Evolutionary conservation across 768 basidiomycete genomes (phyloP), one percentile per base, ranked within the genome.

Genomic region (Trametes punicea): DNA sequence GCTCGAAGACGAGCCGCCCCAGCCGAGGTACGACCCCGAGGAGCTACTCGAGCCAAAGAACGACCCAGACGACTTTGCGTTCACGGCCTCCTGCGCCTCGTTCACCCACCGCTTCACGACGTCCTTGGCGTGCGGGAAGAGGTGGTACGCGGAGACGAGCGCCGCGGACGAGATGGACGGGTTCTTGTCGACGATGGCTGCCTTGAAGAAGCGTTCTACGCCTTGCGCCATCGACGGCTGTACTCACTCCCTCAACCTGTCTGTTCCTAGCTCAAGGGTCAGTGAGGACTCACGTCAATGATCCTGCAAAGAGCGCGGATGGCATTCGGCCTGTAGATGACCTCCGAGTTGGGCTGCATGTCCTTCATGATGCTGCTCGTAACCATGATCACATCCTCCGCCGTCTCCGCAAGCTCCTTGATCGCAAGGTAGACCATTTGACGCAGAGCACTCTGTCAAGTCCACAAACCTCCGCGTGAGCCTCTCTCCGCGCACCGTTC

Each of bases 321-420:
- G 15, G 97, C 90, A 71, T 99, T 99, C 29, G 97, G 92, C 51
- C 97, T 82, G 73, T 99, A 99, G 59, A 99, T 93, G 66, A 98
- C 96, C 73, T 99, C 97, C 46, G 93, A 88, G 69, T 97, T 98
- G 51, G 95, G 90, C 67, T 99, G 97, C 93, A 98, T 99, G 68
- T 99, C 97, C 77, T 98, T 98, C 95, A 97, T 97, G 71, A 99
- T 98, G 67, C 93, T 97, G 71, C 88, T 91, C 9, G 97, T 99
- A 60, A 98, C 95, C 93, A 99, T 99, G 64, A 99, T 97, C 26
- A 98, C 93, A 77, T 98, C 96, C 72, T 99, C 94, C 15, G 97
- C 93, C n/a, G 89, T 88, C 31, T 83, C 85, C 26, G 94, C 88
- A 10, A 99, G 81, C 72, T 99, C 97, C 77, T 98, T 99, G 77